Conservation (phyloP, 768 basidiomycete species). For the Pholiota microspora region DNA sequence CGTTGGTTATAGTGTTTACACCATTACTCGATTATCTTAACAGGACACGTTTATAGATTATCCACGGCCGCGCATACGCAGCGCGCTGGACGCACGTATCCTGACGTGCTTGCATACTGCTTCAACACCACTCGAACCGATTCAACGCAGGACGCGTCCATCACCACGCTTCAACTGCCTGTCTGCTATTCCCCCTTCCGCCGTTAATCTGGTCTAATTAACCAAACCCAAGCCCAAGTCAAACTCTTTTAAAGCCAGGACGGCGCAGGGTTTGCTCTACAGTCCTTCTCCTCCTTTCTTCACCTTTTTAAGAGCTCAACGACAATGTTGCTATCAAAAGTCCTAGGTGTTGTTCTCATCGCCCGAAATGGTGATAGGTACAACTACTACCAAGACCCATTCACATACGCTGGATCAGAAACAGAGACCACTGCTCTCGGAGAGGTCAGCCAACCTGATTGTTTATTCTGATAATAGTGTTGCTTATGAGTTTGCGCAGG, state of each 20-base stretch:
- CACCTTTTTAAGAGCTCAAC: constrained; percentile 6
- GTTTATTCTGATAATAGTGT: constrained; percentile 5
- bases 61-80: neutral
- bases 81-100: constrained; percentile 3
- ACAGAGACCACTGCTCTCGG: constrained; percentile 77
- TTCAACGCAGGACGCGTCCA: constrained; percentile 14
- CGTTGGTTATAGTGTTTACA: constrained; percentile 7
- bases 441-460: constrained; percentile 48
- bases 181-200: constrained; percentile 17
- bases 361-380: constrained; percentile 77
- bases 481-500: constrained; percentile 39
- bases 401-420: constrained; percentile 57
- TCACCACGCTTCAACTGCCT: constrained; percentile 24
- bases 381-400: constrained; percentile 70
- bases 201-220: neutral
- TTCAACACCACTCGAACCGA: constrained; percentile 15
- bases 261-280: constrained; percentile 16
- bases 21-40: constrained; percentile 14
- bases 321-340: constrained; percentile 50
- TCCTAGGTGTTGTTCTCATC: constrained; percentile 76
- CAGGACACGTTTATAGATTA: constrained; percentile 12
- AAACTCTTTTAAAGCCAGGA: constrained; percentile 19
- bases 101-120: constrained; percentile 11
- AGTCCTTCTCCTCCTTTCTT: constrained; percentile 20
- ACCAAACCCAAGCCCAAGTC: constrained; percentile 10